A percentile compares a stretch with the other conserved stretches of the same genome.
phyloP scores from a whole-genome alignment of 257 asterid genomes.

The Fraxinus cuspidata region DNA sequence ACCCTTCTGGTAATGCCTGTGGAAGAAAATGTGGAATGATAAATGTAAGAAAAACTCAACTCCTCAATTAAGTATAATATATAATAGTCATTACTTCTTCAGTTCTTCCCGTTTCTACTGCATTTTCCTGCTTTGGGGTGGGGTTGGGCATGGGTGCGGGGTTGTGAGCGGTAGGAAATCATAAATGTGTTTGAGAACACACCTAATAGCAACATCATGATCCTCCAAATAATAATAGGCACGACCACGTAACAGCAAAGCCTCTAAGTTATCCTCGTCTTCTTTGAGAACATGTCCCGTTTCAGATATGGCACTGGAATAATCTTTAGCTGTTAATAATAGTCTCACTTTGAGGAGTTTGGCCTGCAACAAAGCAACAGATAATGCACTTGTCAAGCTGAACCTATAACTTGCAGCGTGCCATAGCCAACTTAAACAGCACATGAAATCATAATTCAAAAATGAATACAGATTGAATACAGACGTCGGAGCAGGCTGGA shows the following conservation, averaged over 20 bases:
- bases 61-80: neutral
- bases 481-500: conserved; percentile 84
- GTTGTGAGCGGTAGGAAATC: conserved; percentile 7
- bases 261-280: conserved; percentile 78
- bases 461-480: conserved; percentile 13
- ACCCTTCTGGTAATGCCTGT: conserved; percentile 93
- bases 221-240: conserved; percentile 92
- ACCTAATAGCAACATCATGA: conserved; percentile 88
- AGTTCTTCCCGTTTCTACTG: neutral
- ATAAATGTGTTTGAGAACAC: conserved; percentile 22
- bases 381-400: conserved; percentile 15
- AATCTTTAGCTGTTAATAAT: conserved; percentile 64
- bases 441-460: neutral
- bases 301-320: conserved; percentile 78
- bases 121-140: conserved; percentile 1
- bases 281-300: conserved; percentile 85
- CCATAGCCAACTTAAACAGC: neutral
- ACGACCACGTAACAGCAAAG: conserved; percentile 84
- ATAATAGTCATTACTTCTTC: neutral
- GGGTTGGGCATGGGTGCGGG: neutral
- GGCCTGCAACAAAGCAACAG: conserved; percentile 52
- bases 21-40: conserved; percentile 19
- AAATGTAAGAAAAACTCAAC: conserved; percentile 10
- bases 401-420: neutral
- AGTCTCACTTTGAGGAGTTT: conserved; percentile 75